Base-by-base conservation (phyloP, 2,329 filamentous ascomycete genomes). In the Aspergillus chevalieri region DNA sequence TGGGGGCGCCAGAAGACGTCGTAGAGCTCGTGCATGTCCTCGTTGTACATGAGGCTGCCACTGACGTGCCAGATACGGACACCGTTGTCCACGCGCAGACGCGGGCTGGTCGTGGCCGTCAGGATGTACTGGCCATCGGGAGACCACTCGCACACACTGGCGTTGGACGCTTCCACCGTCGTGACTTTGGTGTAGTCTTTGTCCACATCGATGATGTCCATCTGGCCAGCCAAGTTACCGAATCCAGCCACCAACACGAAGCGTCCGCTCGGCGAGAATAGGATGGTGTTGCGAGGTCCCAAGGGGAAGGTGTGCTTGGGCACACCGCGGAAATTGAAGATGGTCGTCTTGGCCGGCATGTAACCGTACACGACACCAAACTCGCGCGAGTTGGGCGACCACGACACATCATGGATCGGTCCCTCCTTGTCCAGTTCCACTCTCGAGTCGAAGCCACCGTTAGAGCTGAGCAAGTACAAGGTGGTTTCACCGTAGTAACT, bases 401-500 rank as follows among this genome's bases (percentile, higher is more conserved):
- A 98, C n/a, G 87, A 83, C 41, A 98, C 92, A 66, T 98, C 93
- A 70, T 97, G 92, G 62, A 97, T 96, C 4, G 93, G 93, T 0
- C 93, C 93, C 68, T 97, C 92, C 75, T 97, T 97, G 72, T 98
- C 93, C 46, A 96, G 78, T 55, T 87, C 82, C 59, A 98, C 85
- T 60, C 93, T 85, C 51, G 92, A 93, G 71, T 98, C 93, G 64
- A 97, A 94, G 44, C 85, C 84, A 55, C 91, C 92, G 64, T 87
- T 94, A 56, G 90, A 87, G 70, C 89, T 95, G 55, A 98, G 81
- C 59, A 98, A 81, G 74, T 97, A 97, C 66, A 98, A 84, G 56
- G 89, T 97, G 8, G 93, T 97, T 76, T 98, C 93, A 66, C 93
- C 93, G 62, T 98, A 98, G 76, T 98, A 98, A 74, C 89, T 96